These are phyloP conservation scores for Calocybe indica DNA, from an alignment of 768 basidiomycete species.

Conservation along the genomic window DNA sequence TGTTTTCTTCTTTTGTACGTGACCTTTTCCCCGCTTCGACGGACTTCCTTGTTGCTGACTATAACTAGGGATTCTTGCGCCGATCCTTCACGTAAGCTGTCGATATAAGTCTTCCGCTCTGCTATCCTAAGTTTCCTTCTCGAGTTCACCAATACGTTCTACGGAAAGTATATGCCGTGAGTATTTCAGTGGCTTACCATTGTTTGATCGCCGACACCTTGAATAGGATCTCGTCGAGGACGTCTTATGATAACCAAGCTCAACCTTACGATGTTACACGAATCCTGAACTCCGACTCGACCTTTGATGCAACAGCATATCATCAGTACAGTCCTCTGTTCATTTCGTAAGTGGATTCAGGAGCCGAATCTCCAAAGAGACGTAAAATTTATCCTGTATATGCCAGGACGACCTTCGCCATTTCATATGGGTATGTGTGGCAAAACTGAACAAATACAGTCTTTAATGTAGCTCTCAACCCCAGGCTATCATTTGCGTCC, in stretches of 20 bases:
- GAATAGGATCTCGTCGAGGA: conserved; percentile 37
- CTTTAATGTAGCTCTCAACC: too few species aligned
- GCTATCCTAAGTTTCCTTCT: conserved; percentile 10
- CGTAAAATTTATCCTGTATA: too few species aligned
- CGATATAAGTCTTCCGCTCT: not conserved
- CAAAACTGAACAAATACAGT: too few species aligned
- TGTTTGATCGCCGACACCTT: too few species aligned
- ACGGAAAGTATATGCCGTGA: conserved; percentile 52
- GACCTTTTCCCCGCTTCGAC: not conserved
- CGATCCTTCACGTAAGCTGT: conserved; percentile 38
- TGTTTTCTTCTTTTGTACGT: conserved; percentile 59
- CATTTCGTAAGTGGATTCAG: conserved; percentile 28
- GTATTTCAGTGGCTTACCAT: conserved; percentile 10
- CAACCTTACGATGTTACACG: conserved; percentile 32
- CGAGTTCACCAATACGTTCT: conserved; percentile 50
- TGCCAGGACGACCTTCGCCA: conserved; percentile 44
- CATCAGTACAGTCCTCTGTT: conserved; percentile 38
- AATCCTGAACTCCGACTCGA: conserved; percentile 32
- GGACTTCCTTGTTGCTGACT: not conserved
- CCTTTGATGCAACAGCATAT: conserved; percentile 24
- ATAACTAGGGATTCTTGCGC: conserved; percentile 40
- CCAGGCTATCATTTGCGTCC: conserved; percentile 44
- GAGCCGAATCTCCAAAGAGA: too few species aligned
- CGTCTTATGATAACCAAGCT: conserved; percentile 58
- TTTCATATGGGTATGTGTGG: conserved; percentile 39